phyloP scores from a whole-genome alignment of 179 eudicot species.

The Corrigiola litoralis region DNA sequence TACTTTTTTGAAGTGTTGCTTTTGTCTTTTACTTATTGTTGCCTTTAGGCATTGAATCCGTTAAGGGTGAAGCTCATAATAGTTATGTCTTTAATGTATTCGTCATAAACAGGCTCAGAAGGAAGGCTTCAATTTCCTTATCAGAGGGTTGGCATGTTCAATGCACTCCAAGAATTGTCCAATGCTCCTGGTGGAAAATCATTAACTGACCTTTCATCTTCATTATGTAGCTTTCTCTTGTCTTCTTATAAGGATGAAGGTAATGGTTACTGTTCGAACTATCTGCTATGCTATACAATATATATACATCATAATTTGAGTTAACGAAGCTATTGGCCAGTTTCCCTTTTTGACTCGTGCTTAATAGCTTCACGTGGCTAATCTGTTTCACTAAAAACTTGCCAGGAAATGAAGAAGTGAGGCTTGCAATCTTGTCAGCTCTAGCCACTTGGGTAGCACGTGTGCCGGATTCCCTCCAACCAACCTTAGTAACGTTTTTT shows the following conservation, averaged over 20 bases:
- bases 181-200: conserved; percentile 80
- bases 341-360: too few relatives aligned
- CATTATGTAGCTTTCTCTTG: conserved; percentile 60
- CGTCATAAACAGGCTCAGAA: conserved; percentile 70
- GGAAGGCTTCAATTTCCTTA: conserved; percentile 96
- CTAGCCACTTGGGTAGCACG: conserved; percentile 76
- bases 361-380: conserved; percentile 2
- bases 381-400: conserved; percentile 6
- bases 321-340: neutral
- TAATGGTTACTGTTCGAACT: conserved; percentile 12
- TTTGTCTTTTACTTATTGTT: neutral
- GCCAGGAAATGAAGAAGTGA: conserved; percentile 93
- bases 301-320: neutral
- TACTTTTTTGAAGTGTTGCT: neutral
- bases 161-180: conserved; percentile 75
- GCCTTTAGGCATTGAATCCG: neutral
- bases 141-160: conserved; percentile 93
- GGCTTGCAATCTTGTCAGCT: conserved; percentile 74
- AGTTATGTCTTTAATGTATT: neutral
- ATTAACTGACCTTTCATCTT: conserved; percentile 49
- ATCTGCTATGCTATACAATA: neutral
- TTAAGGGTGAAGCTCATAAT: neutral
- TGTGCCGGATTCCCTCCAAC: conserved; percentile 50
- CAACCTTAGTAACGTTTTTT: conserved; percentile 55
- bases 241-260: conserved; percentile 95